Evolutionary conservation across 78 protist genomes (phyloP), one percentile per base, ranked within the genome.

Genomic region (Dictyostelium firmibasis): DNA sequence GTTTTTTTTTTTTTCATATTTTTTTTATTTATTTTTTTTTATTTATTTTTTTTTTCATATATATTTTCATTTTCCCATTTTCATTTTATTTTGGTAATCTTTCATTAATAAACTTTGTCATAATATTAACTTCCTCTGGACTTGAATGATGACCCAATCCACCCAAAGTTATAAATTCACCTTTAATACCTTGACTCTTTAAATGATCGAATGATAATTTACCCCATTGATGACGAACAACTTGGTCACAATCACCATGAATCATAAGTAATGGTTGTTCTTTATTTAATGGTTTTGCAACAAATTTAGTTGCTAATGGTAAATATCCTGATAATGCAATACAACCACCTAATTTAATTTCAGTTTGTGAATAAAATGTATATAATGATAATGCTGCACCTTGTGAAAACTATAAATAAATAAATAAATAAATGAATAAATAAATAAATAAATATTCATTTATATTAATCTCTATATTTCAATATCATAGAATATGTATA

Each of bases 381-480:
- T 89, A 89, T 23, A 92, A 41, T 35, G 92, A 70, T n/a, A 92
- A 81, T 69, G 96, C 96, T 25, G 78, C 84, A 38, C 96, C 96
- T 57, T 92, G 96, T 3, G 86, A 77, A 38, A 92, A 92, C 43
- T 50, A 16, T 16, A 16, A 16, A 14, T 10, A 14, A 50, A 14
- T 50, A 18, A 16, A 50, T 89, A 86, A 38, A 38, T 38, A 38
- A 4, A 38, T 2, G 4, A 38, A 38, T 38, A 38, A 4, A 38
- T 2, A 38, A 38, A 38, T 38, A 38, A 4, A 38, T 2, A 38
- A 38, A 38, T n/a, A n/a, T n/a, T n/a, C n/a, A n/a, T n/a, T n/a
- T n/a, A n/a, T n/a, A n/a, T n/a, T n/a, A n/a, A n/a, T n/a, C n/a
- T n/a, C n/a, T n/a, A n/a, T n/a, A n/a, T n/a, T n/a, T n/a, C n/a